Evolutionary conservation across 2,329 filamentous ascomycete genomes (phyloP).

Genomic region (Aspergillus pseudoviridinutans): DNA sequence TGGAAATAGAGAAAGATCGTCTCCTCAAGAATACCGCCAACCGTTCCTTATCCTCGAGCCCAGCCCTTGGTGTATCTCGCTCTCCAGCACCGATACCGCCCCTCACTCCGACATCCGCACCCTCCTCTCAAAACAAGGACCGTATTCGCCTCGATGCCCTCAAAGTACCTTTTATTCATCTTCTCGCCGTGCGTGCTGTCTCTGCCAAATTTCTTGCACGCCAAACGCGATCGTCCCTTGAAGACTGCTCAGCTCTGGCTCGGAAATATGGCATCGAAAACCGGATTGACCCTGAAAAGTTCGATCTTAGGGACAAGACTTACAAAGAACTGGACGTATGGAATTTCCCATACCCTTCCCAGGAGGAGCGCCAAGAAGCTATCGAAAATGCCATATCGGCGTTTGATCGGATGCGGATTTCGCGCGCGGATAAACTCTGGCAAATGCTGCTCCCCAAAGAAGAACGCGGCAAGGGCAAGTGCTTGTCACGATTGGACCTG

Average conservation of each 20-base stretch:
- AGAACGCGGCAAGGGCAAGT: conserved; percentile 59
- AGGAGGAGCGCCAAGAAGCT: conserved; percentile 55
- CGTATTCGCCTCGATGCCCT: conserved; percentile 41
- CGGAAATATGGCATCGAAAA: conserved; percentile 52
- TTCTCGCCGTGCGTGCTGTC: conserved; percentile 52
- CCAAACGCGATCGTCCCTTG: conserved; percentile 46
- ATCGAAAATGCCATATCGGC: conserved; percentile 61
- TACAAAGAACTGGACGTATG: conserved; percentile 61
- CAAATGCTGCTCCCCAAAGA: conserved; percentile 57
- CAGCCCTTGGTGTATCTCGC: conserved; percentile 33
- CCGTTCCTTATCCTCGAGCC: conserved; percentile 41
- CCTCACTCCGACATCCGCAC: conserved; percentile 44
- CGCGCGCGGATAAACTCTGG: conserved; percentile 59
- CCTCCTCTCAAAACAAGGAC: conserved; percentile 33
- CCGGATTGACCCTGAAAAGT: conserved; percentile 47
- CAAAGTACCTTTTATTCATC: conserved; percentile 45
- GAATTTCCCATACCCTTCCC: conserved; percentile 55
- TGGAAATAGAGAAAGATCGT: conserved; percentile 40
- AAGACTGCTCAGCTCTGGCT: conserved; percentile 47
- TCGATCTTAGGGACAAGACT: conserved; percentile 53
- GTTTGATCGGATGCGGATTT: conserved; percentile 59
- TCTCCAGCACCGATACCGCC: conserved; percentile 34
- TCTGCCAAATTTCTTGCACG: conserved; percentile 45
- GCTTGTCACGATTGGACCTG: conserved; percentile 57
- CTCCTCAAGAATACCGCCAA: conserved; percentile 35